phyloP scores from a whole-genome alignment of 2,329 filamentous ascomycete genomes.

The Elsinoe australis region DNA sequence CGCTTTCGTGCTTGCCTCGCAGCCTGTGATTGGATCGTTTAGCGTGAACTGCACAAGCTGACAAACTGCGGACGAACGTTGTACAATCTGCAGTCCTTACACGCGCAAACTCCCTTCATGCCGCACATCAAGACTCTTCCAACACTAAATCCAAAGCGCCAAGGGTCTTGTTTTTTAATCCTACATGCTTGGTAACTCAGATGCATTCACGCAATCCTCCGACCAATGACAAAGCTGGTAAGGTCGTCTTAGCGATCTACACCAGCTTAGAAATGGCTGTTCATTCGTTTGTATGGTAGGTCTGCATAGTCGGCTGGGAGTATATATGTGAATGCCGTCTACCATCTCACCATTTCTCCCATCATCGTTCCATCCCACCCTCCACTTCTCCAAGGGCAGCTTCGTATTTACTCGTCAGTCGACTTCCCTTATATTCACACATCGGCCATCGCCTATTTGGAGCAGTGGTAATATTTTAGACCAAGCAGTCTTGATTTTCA shows the following conservation, averaged over 20 bases:
- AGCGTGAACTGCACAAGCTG: not conserved
- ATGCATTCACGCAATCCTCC: not conserved
- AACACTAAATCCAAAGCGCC: no score
- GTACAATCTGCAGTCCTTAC: not conserved
- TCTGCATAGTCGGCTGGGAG: not conserved
- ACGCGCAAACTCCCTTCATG: not conserved
- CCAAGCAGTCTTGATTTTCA: no score
- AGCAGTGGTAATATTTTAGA: no score
- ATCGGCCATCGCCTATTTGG: no score
- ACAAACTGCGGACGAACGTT: constrained; percentile 12
- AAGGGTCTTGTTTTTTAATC: not conserved
- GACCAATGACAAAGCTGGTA: not conserved
- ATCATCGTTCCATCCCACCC: no score
- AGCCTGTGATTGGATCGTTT: not conserved
- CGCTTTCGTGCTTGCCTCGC: not conserved
- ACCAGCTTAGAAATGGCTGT: constrained; percentile 4
- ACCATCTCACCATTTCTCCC: no score
- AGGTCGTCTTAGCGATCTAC: not conserved
- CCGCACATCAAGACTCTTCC: no score
- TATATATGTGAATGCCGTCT: not conserved
- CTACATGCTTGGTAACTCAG: constrained; percentile 7
- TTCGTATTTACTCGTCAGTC: no score
- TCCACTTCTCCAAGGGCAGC: no score
- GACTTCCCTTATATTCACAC: no score
- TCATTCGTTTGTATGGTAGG: constrained; percentile 2